These are phyloP conservation scores for Auriscalpium vulgare DNA, from an alignment of 768 basidiomycete genomes.

Conservation along the genomic window DNA sequence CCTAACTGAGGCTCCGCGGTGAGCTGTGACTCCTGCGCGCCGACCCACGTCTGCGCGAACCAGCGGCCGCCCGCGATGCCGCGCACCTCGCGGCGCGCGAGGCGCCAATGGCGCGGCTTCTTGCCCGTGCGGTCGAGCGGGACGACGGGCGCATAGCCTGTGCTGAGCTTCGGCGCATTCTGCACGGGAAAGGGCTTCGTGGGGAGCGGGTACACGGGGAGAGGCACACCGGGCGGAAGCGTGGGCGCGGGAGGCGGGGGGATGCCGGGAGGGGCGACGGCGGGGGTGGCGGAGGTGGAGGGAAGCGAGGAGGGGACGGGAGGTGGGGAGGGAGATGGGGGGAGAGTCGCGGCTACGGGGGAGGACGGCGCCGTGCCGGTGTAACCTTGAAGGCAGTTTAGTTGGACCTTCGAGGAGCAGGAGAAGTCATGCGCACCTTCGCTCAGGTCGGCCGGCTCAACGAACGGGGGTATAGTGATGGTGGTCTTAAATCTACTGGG, in stretches of 20 bases:
- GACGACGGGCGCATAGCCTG: slow-evolving; percentile 61
- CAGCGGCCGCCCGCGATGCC: slow-evolving; percentile 81
- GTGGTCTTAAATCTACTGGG: not conserved
- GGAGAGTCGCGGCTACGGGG: slow-evolving; percentile 4
- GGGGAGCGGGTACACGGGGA: slow-evolving; percentile 72
- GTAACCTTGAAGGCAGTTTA: slow-evolving; percentile 7
- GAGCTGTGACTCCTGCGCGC: slow-evolving; percentile 69
- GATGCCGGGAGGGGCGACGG: not conserved
- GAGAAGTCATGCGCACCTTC: not conserved
- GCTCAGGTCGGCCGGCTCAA: slow-evolving; percentile 18
- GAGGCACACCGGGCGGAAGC: slow-evolving; percentile 32
- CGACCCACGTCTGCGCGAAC: slow-evolving; percentile 79
- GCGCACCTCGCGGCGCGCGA: slow-evolving; percentile 67
- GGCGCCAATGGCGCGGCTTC: slow-evolving; percentile 64
- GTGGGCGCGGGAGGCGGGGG: not conserved
- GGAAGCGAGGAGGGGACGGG: not conserved
- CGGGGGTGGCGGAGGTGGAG: not conserved
- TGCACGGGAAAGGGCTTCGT: slow-evolving; percentile 81
- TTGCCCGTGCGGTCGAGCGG: slow-evolving; percentile 58
- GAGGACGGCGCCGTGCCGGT: slow-evolving; percentile 16
- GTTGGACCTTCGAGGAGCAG: not conserved
- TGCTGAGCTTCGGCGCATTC: slow-evolving; percentile 65
- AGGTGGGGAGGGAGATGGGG: not conserved
- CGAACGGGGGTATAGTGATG: not conserved
- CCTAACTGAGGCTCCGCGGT: not conserved